A percentile compares a stretch with the other conserved stretches of the same genome.
Evolutionary conservation across 768 basidiomycete genomes (phyloP).

Genomic region (Kwoniella mangroviensis): DNA sequence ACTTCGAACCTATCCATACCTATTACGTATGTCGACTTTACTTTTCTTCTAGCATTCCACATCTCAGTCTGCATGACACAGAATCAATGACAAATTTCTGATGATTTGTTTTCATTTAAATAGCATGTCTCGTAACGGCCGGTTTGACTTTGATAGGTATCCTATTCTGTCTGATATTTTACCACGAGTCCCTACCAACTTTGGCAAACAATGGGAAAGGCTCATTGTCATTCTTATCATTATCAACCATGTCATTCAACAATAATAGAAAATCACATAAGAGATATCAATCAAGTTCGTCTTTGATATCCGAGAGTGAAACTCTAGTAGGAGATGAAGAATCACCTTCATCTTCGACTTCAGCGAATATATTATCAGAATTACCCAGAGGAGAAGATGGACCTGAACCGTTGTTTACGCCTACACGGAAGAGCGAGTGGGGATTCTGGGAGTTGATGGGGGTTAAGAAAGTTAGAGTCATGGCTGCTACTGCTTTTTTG

Average conservation of each 20-base stretch:
- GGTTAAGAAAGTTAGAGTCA: constrained; percentile 41
- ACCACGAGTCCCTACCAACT: constrained; percentile 46
- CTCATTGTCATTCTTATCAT: constrained; percentile 17
- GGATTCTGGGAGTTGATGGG: constrained; percentile 52
- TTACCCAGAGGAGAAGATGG: constrained; percentile 15
- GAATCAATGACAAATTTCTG: neutral
- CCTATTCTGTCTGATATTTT: constrained; percentile 45
- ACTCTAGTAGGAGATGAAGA: constrained; percentile 39
- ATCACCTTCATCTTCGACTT: neutral
- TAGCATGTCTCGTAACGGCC: constrained; percentile 51
- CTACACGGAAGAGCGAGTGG: constrained; percentile 30
- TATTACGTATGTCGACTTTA: constrained; percentile 40
- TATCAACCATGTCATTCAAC: neutral
- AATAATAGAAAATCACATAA: constrained; percentile 15
- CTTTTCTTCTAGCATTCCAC: neutral
- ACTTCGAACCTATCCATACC: constrained; percentile 41
- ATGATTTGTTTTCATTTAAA: neutral
- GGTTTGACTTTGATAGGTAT: constrained; percentile 46
- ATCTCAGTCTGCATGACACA: neutral
- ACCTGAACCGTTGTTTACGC: neutral
- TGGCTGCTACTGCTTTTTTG: constrained; percentile 49
- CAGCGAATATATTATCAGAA: constrained; percentile 2
- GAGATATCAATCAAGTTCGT: constrained; percentile 23
- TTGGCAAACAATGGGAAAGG: neutral
- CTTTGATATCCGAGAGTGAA: constrained; percentile 40